Evolutionary conservation across 768 basidiomycete species (phyloP).

Genomic region (Hypholoma fasciculare): DNA sequence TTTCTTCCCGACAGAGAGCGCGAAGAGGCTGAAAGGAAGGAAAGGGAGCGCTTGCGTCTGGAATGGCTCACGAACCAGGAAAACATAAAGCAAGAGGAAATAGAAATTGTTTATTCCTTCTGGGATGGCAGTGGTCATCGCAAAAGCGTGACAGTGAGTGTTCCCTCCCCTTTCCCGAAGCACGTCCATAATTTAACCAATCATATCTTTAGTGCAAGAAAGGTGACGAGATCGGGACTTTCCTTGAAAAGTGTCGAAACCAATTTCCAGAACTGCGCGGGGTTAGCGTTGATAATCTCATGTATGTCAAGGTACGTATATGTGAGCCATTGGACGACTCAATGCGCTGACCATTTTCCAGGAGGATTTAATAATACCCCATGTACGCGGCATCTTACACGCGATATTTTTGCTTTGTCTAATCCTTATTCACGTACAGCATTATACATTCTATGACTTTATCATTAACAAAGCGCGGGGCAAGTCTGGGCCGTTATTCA

Average conservation of each 20-base stretch:
- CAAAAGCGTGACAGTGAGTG: conserved; percentile 82
- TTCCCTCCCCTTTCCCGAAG: background rate
- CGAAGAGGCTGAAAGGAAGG: conserved; percentile 87
- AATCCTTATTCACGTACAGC: conserved; percentile 45
- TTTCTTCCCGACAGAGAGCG: conserved; percentile 98
- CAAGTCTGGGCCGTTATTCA: conserved; percentile 97
- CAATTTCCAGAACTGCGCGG: conserved; percentile 93
- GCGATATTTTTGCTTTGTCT: background rate
- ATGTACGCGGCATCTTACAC: conserved; percentile 45
- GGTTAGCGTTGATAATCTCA: conserved; percentile 91
- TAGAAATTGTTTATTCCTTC: conserved; percentile 94
- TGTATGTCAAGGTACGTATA: conserved; percentile 89
- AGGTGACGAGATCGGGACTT: conserved; percentile 83
- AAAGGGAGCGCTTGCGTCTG: conserved; percentile 85
- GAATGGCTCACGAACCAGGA: conserved; percentile 83
- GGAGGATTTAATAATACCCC: conserved; percentile 98
- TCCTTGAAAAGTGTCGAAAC: conserved; percentile 90
- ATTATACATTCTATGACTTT: conserved; percentile 98
- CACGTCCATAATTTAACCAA: background rate
- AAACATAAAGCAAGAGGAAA: conserved; percentile 64
- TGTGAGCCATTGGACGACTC: background rate
- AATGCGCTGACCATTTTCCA: conserved; percentile 27
- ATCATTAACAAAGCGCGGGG: conserved; percentile 98
- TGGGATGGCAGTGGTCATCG: conserved; percentile 99
- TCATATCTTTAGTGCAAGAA: conserved; percentile 80